Percentiles rank a stretch among this genome's conserved stretches.
Conservation (phyloP, 1,139 yeast genomes). For the Suhomyces panamericanus region DNA sequence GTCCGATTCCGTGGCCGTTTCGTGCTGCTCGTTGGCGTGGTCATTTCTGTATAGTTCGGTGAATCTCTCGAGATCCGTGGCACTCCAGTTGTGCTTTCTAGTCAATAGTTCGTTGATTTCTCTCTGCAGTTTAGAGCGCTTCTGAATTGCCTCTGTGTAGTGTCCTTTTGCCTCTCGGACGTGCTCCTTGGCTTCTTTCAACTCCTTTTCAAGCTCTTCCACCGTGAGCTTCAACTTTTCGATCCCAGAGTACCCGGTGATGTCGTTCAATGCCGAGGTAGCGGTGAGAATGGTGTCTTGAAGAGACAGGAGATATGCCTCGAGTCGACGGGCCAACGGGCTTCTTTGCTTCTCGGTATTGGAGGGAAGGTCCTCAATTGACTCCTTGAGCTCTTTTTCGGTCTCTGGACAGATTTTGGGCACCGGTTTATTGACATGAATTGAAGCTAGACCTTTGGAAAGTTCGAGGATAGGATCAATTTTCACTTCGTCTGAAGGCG, state of each 20-base stretch:
- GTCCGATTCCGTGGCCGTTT: conserved; percentile 49
- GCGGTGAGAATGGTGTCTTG: conserved; percentile 70
- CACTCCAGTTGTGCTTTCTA: conserved; percentile 79
- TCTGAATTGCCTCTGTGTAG: conserved; percentile 64
- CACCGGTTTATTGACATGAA: conserved; percentile 1
- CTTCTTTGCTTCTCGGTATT: conserved; percentile 27
- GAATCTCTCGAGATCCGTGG: conserved; percentile 77
- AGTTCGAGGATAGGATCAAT: conserved; percentile 1
- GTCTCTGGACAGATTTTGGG: conserved; percentile 11
- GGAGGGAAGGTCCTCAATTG: conserved; percentile 33
- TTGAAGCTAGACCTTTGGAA: conserved; percentile 3
- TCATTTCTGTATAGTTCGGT: conserved; percentile 80
- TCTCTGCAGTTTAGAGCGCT: conserved; percentile 71
- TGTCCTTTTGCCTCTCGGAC: conserved; percentile 52
- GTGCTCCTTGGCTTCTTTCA: conserved; percentile 49
- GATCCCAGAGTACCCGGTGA: conserved; percentile 87
- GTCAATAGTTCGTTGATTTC: conserved; percentile 88
- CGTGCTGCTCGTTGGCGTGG: conserved; percentile 69
- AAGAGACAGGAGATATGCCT: conserved; percentile 57
- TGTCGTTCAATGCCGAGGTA: conserved; percentile 77
- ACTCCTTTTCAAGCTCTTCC: conserved; percentile 48
- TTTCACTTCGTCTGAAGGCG: neutral
- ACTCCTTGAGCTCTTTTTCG: conserved; percentile 23
- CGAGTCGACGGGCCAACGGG: conserved; percentile 38
- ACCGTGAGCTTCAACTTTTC: conserved; percentile 69